These are phyloP conservation scores for Lathyrus sativus DNA, from an alignment of 306 rosid species.

Conservation along the genomic window DNA sequence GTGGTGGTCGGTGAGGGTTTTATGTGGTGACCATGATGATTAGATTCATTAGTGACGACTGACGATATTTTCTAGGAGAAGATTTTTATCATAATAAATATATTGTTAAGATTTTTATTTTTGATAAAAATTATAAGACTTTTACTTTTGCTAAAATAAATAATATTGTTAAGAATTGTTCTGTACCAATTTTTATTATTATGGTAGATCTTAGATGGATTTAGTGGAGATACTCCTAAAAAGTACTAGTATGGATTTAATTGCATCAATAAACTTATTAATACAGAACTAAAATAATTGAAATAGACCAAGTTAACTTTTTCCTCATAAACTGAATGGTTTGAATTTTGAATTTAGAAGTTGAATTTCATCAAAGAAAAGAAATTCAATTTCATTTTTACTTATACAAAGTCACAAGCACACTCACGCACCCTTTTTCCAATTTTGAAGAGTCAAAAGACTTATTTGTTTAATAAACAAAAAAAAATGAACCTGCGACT, in stretches of 20 bases:
- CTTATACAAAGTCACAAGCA: neutral
- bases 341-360: neutral
- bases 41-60: neutral
- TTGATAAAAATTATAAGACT: neutral
- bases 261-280: neutral
- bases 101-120: too few species aligned
- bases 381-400: neutral
- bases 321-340: neutral
- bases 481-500: slow-evolving; percentile 5
- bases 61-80: too few species aligned
- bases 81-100: too few species aligned
- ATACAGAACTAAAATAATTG: too few species aligned
- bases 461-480: too few species aligned
- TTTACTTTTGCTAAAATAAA: neutral
- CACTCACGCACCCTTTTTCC: neutral
- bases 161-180: neutral
- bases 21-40: neutral
- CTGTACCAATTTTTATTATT: too few species aligned
- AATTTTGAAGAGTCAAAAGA: neutral
- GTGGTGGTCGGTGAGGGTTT: neutral
- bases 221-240: neutral
- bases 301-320: neutral
- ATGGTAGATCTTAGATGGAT: neutral
- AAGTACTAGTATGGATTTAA: neutral
- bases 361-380: neutral